Conservation (phyloP, 495 filamentous ascomycete genomes). For the Xylaria cubensis region DNA sequence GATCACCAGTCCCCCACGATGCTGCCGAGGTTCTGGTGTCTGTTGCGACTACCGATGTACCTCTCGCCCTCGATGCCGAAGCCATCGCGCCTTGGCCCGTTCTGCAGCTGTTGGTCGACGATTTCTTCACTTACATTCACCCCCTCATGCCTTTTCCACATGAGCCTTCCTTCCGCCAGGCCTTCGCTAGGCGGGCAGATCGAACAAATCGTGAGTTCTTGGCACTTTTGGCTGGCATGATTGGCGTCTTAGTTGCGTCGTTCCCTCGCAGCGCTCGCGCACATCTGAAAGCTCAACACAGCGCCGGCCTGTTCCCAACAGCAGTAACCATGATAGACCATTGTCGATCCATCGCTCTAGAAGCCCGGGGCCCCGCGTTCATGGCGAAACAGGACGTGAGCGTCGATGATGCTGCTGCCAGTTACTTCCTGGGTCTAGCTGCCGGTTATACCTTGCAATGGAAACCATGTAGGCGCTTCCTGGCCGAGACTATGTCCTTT, state of each 20-base stretch:
- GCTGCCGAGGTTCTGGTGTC: conserved; percentile 57
- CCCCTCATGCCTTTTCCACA: conserved; percentile 87
- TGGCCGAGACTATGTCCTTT: conserved; percentile 76
- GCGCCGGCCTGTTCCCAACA: conserved; percentile 66
- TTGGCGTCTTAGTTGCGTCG: conserved; percentile 75
- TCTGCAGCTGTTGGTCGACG: conserved; percentile 74
- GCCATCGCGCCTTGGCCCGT: conserved; percentile 74
- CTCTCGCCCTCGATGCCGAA: conserved; percentile 64
- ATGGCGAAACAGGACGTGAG: conserved; percentile 67
- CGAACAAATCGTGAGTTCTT: conserved; percentile 70
- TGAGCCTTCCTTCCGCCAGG: conserved; percentile 80
- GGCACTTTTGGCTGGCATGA: conserved; percentile 81
- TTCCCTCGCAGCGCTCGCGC: conserved; percentile 79
- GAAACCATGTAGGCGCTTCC: conserved; percentile 70
- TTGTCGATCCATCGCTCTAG: conserved; percentile 74
- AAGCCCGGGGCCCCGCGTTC: conserved; percentile 74
- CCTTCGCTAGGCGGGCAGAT: conserved; percentile 74
- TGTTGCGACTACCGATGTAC: conserved; percentile 40
- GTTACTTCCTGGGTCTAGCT: conserved; percentile 80
- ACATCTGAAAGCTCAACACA: conserved; percentile 69
- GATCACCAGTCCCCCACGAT: conserved; percentile 55
- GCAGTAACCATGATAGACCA: conserved; percentile 74
- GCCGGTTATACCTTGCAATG: conserved; percentile 72
- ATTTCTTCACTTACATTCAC: conserved; percentile 91
- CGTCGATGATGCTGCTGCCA: conserved; percentile 83